phyloP scores from a whole-genome alignment of 805 yeast genomes.

The Candida verbasci region DNA sequence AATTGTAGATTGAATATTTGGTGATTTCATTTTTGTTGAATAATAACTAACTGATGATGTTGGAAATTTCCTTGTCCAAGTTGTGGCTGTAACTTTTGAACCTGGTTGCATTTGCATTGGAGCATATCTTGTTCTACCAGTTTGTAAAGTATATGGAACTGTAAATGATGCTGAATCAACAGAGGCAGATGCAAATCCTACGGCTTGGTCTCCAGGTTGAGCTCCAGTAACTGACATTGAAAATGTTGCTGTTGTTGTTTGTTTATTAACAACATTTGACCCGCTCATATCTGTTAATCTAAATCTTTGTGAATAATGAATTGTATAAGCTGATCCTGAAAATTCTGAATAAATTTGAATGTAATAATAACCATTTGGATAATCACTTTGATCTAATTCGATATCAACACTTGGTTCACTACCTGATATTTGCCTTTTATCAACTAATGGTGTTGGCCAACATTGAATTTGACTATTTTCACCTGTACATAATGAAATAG shows the following conservation, averaged over 20 bases:
- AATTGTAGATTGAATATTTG: constrained; percentile 53
- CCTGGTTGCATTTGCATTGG: constrained; percentile 95
- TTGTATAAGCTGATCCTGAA: constrained; percentile 42
- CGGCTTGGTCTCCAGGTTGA: constrained; percentile 38
- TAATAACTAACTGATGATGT: constrained; percentile 61
- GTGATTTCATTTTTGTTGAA: constrained; percentile 41
- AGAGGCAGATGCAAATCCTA: constrained; percentile 21
- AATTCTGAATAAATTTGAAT: constrained; percentile 61
- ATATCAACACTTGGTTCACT: constrained; percentile 33
- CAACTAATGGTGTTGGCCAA: constrained; percentile 22
- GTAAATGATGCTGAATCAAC: constrained; percentile 48
- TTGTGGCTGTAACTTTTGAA: constrained; percentile 55
- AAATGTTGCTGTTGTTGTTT: constrained; percentile 43
- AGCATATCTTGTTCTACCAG: constrained; percentile 75
- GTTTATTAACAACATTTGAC: constrained; percentile 41
- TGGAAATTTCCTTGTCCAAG: constrained; percentile 64
- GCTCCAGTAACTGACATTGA: constrained; percentile 34
- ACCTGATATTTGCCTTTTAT: constrained; percentile 11
- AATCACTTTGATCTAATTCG: constrained; percentile 36
- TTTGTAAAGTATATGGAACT: constrained; percentile 71
- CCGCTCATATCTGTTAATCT: constrained; percentile 71
- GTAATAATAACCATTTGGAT: constrained; percentile 65
- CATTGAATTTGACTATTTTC: constrained; percentile 45
- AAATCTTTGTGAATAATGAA: constrained; percentile 69
- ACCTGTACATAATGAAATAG: constrained; percentile 68